Conservation (phyloP, 1,284 basidiomycete genomes). For the Spongiforma sp. region DNA sequence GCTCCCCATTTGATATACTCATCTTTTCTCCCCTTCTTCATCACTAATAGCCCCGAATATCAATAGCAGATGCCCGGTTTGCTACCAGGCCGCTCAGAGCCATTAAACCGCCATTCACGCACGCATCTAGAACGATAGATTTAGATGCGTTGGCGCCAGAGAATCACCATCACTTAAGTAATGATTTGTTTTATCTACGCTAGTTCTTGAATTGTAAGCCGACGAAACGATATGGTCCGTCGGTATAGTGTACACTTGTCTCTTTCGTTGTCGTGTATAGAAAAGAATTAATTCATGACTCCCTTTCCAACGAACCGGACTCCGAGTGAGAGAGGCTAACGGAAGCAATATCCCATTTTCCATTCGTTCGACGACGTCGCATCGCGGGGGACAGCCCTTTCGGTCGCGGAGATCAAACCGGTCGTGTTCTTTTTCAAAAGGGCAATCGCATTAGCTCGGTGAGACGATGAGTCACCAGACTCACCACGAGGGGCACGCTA, state of each 20-base stretch:
- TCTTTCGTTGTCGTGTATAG: conserved; percentile 12
- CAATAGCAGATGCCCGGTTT: conserved; percentile 43
- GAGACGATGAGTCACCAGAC: conserved; percentile 1
- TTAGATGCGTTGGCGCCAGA: too few species aligned
- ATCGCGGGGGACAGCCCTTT: conserved; percentile 13
- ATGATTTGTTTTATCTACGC: conserved; percentile 19
- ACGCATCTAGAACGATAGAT: too few species aligned
- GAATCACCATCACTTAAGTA: conserved; percentile 31
- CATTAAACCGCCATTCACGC: conserved; percentile 23
- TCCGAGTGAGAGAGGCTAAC: conserved; percentile 30
- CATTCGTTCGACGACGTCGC: conserved; percentile 6
- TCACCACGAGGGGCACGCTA: too few species aligned
- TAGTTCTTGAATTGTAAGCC: conserved; percentile 32
- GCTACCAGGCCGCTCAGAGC: conserved; percentile 40
- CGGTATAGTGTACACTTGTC: conserved; percentile 29
- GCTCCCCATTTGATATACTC: not conserved
- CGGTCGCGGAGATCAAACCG: conserved; percentile 40
- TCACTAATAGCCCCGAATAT: conserved; percentile 44
- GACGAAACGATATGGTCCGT: conserved; percentile 16
- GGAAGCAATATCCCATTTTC: conserved; percentile 36
- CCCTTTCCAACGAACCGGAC: conserved; percentile 6
- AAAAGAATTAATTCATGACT: conserved; percentile 17
- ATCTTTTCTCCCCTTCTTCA: not conserved
- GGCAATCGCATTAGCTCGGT: conserved; percentile 11
- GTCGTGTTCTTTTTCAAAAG: not conserved